phyloP scores from a whole-genome alignment of 345 rosid species.

The Moricandia moricandioides region DNA sequence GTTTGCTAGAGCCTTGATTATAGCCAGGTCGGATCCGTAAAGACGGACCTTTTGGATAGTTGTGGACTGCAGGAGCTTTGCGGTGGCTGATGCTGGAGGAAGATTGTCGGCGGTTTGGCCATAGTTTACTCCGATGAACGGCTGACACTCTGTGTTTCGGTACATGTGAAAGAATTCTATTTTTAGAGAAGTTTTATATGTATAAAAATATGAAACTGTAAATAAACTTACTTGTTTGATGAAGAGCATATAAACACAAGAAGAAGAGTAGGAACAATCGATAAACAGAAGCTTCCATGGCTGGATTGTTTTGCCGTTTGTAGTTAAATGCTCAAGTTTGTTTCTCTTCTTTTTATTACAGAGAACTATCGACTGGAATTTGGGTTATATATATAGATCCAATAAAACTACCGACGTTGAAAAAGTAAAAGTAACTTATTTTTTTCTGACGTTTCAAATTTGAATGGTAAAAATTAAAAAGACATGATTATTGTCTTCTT shows the following conservation, averaged over 20 bases:
- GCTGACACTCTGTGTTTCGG: conserved; percentile 57
- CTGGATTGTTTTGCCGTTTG: not conserved
- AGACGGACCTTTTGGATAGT: conserved; percentile 69
- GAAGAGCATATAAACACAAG: conserved; percentile 23
- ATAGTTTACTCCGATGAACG: conserved; percentile 84
- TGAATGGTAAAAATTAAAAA: not conserved
- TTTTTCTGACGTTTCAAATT: not conserved
- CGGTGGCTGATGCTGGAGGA: conserved; percentile 65
- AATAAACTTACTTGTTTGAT: conserved; percentile 49
- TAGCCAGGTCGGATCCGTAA: conserved; percentile 69
- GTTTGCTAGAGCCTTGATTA: conserved; percentile 71
- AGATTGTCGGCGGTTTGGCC: conserved; percentile 82
- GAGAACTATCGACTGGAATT: not conserved
- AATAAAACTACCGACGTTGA: conserved; percentile 9
- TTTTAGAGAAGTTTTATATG: not conserved
- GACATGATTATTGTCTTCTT: not conserved
- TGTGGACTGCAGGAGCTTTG: conserved; percentile 77
- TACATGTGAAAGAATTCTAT: not conserved
- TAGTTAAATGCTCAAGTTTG: conserved; percentile 2
- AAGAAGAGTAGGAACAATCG: conserved; percentile 37
- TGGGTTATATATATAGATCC: conserved; percentile 14
- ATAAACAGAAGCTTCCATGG: conserved; percentile 45
- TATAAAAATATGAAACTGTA: not conserved
- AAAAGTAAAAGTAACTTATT: conserved; percentile 2
- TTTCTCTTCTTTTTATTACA: not conserved